Percentiles rank a stretch among this genome's conserved stretches.
Evolutionary conservation across 208 protist species (phyloP).

Genomic region (Tetramitus jugosus): DNA sequence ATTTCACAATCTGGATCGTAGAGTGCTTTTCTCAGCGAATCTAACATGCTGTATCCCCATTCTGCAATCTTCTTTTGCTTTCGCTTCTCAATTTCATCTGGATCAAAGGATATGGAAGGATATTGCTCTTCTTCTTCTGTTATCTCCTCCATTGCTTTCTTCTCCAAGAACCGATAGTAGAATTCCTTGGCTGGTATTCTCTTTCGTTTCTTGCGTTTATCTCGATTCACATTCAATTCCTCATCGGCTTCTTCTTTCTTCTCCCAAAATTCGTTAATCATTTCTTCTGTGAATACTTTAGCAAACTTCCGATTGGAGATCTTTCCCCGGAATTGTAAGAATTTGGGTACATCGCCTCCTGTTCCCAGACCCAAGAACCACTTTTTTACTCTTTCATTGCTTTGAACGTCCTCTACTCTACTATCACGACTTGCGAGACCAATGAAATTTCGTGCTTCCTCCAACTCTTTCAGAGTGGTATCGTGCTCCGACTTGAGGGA

Average conservation of each 20-base stretch:
- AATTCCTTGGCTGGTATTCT: neutral
- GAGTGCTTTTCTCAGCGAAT: neutral
- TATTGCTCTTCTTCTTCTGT: too few species aligned
- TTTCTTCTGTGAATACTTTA: neutral
- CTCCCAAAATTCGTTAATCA: neutral
- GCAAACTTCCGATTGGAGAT: neutral
- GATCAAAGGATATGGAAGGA: neutral
- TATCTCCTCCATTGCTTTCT: too few species aligned
- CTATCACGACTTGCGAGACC: neutral
- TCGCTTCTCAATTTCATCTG: neutral
- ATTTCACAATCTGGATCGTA: neutral
- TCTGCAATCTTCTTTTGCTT: neutral
- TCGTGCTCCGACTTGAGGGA: neutral
- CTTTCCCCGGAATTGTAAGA: neutral
- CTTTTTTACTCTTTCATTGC: neutral
- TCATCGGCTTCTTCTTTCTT: neutral
- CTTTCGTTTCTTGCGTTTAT: too few species aligned
- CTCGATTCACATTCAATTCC: neutral
- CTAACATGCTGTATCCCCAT: neutral
- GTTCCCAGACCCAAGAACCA: neutral
- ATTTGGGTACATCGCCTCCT: neutral
- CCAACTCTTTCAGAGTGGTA: neutral
- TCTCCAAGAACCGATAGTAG: neutral
- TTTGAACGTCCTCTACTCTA: neutral
- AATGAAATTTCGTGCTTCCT: neutral